phyloP scores from a whole-genome alignment of 192 early-diverging fungal genomes.

The Gryganskiella cystojenkinii region DNA sequence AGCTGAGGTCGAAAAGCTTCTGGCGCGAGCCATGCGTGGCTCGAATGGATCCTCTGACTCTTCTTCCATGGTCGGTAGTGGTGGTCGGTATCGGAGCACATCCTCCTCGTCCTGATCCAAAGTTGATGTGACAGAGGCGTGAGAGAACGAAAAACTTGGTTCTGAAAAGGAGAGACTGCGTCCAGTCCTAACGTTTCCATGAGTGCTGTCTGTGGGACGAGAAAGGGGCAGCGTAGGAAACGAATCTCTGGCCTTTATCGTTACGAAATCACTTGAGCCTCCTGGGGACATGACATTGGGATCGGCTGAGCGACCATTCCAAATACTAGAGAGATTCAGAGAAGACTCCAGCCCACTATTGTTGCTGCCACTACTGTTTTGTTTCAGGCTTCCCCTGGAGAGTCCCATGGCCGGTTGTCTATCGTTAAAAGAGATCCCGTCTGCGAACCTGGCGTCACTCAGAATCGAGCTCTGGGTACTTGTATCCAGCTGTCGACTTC shows the following conservation, averaged over 20 bases:
- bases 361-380: constrained; percentile 2
- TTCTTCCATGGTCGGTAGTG: constrained; percentile 46
- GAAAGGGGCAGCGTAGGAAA: not conserved
- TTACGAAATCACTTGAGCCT: not conserved
- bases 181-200: not conserved
- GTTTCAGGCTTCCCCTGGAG: constrained; percentile 10
- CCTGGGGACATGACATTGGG: not conserved
- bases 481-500: not conserved
- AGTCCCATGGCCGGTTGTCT: not conserved
- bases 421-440: constrained; percentile 3
- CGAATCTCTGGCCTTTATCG: not conserved
- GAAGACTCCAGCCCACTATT: constrained; percentile 22
- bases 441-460: not conserved
- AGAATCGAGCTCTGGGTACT: not conserved
- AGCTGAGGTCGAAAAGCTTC: constrained; percentile 47
- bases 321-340: constrained; percentile 20
- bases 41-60: constrained; percentile 36
- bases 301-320: constrained; percentile 1
- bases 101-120: constrained; percentile 38
- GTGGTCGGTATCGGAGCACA: constrained; percentile 25
- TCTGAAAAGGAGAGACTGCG: constrained; percentile 51
- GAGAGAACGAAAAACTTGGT: constrained; percentile 30
- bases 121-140: constrained; percentile 4
- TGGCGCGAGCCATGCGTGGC: constrained; percentile 19
- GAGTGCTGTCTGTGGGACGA: not conserved